Percentiles rank a stretch among this genome's conserved stretches.
Conservation (phyloP, 805 yeast species). For the Yarrowia bubula region DNA sequence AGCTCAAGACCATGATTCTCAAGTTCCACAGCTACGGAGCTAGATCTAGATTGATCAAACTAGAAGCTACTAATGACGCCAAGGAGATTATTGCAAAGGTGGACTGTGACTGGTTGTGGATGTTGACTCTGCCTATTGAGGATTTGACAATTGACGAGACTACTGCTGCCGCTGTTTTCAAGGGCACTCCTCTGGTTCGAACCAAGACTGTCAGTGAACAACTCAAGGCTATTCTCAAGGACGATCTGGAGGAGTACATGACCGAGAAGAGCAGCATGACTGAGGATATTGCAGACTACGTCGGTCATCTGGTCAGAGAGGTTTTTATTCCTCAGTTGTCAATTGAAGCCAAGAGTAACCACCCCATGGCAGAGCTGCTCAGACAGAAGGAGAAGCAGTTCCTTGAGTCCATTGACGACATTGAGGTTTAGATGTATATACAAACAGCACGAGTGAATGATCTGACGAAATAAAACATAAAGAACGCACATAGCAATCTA, state of each 20-base stretch:
- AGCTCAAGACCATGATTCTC: slow-evolving; percentile 22
- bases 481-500: too few species aligned
- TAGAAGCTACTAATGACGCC: neutral
- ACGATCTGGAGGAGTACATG: slow-evolving; percentile 17
- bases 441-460: too few species aligned
- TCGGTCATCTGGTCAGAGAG: slow-evolving; percentile 19
- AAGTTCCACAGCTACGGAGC: slow-evolving; percentile 23
- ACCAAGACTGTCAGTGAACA: slow-evolving; percentile 1
- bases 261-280: slow-evolving; percentile 17
- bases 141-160: slow-evolving; percentile 17
- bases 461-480: too few species aligned
- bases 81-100: slow-evolving; percentile 15
- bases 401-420: slow-evolving; percentile 14
- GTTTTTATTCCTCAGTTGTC: slow-evolving; percentile 5
- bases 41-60: neutral
- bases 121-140: slow-evolving; percentile 13
- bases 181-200: neutral
- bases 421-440: neutral
- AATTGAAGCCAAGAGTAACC: neutral
- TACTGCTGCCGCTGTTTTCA: slow-evolving; percentile 10
- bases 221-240: slow-evolving; percentile 5
- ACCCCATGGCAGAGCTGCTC: slow-evolving; percentile 14
- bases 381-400: slow-evolving; percentile 4
- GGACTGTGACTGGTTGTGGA: slow-evolving; percentile 26
- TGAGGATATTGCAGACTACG: slow-evolving; percentile 24